Conservation (phyloP, 176 grass and related monocot species). For the Thalia dealbata region DNA sequence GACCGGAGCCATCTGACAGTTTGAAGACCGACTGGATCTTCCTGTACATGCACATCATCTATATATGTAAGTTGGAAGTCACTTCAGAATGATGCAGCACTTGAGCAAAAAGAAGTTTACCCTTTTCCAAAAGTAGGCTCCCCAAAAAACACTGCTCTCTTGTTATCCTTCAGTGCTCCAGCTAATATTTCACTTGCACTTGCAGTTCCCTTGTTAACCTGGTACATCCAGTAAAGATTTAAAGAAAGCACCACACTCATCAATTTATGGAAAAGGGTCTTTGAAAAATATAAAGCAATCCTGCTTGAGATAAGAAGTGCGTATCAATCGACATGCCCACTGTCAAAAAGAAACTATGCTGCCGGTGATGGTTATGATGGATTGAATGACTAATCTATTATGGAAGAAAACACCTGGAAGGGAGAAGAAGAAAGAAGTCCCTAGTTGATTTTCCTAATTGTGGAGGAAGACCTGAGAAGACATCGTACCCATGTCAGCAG, state of each 20-base stretch:
- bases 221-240: constrained; percentile 22
- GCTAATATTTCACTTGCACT: constrained; percentile 97
- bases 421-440: no score
- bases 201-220: constrained; percentile 97
- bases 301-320: neutral
- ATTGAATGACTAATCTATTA: no score
- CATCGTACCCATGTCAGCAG: no score
- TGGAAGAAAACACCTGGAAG: no score
- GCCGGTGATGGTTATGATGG: no score
- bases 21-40: constrained; percentile 93
- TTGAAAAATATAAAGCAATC: neutral
- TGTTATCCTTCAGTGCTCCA: constrained; percentile 89
- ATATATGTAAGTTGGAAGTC: neutral
- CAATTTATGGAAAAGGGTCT: neutral
- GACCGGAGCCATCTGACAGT: constrained; percentile 81
- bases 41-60: constrained; percentile 24
- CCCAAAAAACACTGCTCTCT: constrained; percentile 76
- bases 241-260: neutral
- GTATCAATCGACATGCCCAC: no score
- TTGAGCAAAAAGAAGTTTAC: constrained; percentile 20
- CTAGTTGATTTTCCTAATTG: no score
- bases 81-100: neutral
- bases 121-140: constrained; percentile 96
- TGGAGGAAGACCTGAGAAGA: neutral
- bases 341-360: no score